These are phyloP conservation scores for Funneliformis caledonium DNA, from an alignment of 371 early-diverging fungal genomes.

Conservation along the genomic window DNA sequence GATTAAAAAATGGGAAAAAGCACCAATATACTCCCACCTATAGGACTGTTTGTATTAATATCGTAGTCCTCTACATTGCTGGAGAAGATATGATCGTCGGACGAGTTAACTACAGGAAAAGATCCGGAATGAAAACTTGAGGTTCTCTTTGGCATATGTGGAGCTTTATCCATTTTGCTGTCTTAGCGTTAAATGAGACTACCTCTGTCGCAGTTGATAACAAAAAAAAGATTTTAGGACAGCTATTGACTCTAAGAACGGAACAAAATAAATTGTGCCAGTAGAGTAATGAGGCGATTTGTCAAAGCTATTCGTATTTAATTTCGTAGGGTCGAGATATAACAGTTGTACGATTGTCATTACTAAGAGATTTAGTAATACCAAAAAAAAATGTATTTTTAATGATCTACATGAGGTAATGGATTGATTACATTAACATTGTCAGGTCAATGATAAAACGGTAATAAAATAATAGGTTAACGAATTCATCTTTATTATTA, in stretches of 20 bases:
- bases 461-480: neutral
- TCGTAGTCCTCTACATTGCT: constrained; percentile 52
- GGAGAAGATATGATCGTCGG: constrained; percentile 42
- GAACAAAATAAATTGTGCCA: neutral
- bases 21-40: constrained; percentile 39
- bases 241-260: neutral
- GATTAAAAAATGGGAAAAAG: neutral
- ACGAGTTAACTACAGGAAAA: neutral
- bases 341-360: too few species aligned
- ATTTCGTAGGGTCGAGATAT: neutral
- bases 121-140: neutral
- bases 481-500: neutral
- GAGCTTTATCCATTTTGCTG: constrained; percentile 11
- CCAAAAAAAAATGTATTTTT: neutral
- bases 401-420: neutral
- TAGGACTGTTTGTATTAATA: constrained; percentile 44
- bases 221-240: neutral
- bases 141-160: constrained; percentile 1
- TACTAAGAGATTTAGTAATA: neutral
- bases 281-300: neutral
- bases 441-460: too few species aligned
- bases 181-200: neutral
- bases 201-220: neutral
- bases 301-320: neutral
- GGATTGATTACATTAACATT: neutral